phyloP scores from a whole-genome alignment of 306 rosid species.

The Sechiopsis laciniata region DNA sequence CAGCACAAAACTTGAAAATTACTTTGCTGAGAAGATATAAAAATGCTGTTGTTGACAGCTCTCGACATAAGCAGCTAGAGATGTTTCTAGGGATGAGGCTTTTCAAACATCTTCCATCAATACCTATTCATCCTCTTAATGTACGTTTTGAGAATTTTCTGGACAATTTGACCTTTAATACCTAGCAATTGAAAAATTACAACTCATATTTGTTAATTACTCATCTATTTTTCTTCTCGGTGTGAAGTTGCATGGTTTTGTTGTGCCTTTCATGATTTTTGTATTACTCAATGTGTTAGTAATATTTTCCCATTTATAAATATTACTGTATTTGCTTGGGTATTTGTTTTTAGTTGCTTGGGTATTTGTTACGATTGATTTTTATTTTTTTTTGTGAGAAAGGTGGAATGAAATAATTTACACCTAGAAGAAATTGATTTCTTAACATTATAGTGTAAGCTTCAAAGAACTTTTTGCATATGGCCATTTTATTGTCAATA shows the following conservation, averaged over 20 bases:
- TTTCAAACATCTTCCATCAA: constrained; percentile 97
- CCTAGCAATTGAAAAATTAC: neutral
- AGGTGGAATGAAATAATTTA: neutral
- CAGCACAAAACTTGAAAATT: constrained; percentile 91
- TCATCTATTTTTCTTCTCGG: neutral
- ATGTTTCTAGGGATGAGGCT: constrained; percentile 94
- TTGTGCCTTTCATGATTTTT: neutral
- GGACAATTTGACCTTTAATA: neutral
- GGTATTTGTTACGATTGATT: neutral
- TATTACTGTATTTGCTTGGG: neutral
- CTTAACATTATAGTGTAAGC: neutral
- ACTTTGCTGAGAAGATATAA: constrained; percentile 91
- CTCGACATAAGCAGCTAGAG: constrained; percentile 95
- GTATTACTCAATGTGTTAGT: too few relatives aligned
- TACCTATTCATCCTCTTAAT: constrained; percentile 74
- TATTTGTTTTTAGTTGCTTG: neutral
- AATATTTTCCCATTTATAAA: neutral
- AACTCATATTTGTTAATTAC: neutral
- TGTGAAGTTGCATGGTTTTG: neutral
- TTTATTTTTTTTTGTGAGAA: neutral
- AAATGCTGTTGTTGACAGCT: constrained; percentile 91
- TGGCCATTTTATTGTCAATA: neutral
- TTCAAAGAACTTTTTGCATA: neutral
- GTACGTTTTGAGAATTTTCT: constrained; percentile 47
- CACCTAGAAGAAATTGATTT: neutral